Percentiles rank a stretch among this genome's conserved stretches.
Conservation (phyloP, 192 early-diverging fungal species). For the Podila horticola region DNA sequence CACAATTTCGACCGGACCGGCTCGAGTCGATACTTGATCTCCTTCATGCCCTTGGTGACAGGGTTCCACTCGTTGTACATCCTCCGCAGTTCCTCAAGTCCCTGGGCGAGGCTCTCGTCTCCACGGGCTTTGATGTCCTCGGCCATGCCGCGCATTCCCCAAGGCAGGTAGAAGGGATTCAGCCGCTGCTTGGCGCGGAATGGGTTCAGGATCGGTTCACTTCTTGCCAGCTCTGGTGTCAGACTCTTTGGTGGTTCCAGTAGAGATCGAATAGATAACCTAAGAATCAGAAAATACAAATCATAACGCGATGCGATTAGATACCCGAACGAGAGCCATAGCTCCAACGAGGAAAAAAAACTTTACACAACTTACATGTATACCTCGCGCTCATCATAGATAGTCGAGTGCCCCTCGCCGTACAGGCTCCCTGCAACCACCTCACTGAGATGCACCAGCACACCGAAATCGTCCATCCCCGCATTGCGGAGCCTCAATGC, state of each 20-base stretch:
- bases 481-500: constrained; percentile 87
- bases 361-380: constrained; percentile 64
- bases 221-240: constrained; percentile 17
- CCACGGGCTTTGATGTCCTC: constrained; percentile 72
- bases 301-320: neutral
- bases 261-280: constrained; percentile 42
- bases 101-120: constrained; percentile 62
- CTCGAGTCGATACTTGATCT: constrained; percentile 93
- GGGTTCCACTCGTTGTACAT: constrained; percentile 89
- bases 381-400: constrained; percentile 91
- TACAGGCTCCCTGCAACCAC: constrained; percentile 89
- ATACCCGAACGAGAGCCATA: neutral
- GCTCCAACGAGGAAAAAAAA: neutral
- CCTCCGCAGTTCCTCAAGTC: constrained; percentile 71
- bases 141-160: constrained; percentile 90
- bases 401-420: constrained; percentile 90
- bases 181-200: constrained; percentile 75
- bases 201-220: constrained; percentile 55
- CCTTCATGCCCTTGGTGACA: constrained; percentile 71
- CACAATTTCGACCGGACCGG: constrained; percentile 76
- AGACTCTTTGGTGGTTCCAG: constrained; percentile 44
- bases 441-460: constrained; percentile 88
- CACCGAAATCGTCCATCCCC: constrained; percentile 87
- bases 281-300: constrained; percentile 14
- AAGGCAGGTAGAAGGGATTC: constrained; percentile 94